phyloP scores from a whole-genome alignment of 1,139 yeast species.

The Suhomyces guaymorum region DNA sequence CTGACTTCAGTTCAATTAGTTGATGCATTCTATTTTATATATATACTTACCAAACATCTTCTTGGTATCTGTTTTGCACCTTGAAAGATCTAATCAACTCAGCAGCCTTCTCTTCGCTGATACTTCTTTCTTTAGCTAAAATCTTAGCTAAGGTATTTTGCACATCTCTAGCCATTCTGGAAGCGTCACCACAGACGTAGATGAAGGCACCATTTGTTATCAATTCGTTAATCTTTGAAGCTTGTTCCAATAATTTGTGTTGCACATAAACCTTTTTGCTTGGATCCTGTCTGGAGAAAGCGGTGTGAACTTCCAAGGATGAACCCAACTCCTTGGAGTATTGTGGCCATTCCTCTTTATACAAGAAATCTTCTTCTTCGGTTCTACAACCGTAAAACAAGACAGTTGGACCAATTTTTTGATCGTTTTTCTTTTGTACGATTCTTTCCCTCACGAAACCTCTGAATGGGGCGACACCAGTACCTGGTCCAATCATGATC shows the following conservation, averaged over 20 bases:
- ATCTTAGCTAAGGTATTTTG: conserved; percentile 68
- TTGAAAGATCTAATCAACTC: conserved; percentile 79
- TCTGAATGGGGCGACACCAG: conserved; percentile 98
- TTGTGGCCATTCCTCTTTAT: conserved; percentile 82
- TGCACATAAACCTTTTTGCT: conserved; percentile 82
- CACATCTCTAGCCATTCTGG: conserved; percentile 96
- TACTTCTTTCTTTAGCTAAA: conserved; percentile 56
- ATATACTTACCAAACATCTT: conserved; percentile 97
- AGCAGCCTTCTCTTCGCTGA: conserved; percentile 67
- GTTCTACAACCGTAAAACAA: conserved; percentile 87
- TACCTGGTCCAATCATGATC: conserved; percentile 95
- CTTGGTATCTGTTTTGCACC: conserved; percentile 88
- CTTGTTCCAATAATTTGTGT: conserved; percentile 65
- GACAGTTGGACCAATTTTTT: conserved; percentile 68
- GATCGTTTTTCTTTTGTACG: conserved; percentile 36
- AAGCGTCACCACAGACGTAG: conserved; percentile 97
- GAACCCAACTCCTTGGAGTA: conserved; percentile 66
- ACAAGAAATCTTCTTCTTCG: conserved; percentile 72
- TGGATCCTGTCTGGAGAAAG: conserved; percentile 77
- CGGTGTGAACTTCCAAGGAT: conserved; percentile 70
- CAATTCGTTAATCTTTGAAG: conserved; percentile 55
- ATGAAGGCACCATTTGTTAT: conserved; percentile 78
- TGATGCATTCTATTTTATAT: no score
- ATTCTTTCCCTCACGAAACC: conserved; percentile 87
- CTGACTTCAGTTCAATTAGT: no score